Evolutionary conservation across 192 early-diverging fungal species (phyloP).

Genomic region (Blastocladiella britannica): DNA sequence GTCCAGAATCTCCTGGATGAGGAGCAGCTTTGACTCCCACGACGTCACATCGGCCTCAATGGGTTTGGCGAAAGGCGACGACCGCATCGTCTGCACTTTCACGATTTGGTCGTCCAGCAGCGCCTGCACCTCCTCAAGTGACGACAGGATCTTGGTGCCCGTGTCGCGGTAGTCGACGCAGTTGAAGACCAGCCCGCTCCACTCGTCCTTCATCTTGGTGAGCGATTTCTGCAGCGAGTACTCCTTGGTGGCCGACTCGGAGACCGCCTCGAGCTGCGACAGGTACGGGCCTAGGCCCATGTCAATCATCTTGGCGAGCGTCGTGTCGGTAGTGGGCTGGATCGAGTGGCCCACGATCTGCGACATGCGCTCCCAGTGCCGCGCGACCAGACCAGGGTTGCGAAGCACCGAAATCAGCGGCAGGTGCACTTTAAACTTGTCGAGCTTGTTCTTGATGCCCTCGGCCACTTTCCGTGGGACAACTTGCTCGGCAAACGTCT

Average conservation of each 20-base stretch:
- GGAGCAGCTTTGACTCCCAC: conserved; percentile 94
- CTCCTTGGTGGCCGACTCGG: conserved; percentile 86
- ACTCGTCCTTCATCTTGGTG: conserved; percentile 57
- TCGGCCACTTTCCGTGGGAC: conserved; percentile 90
- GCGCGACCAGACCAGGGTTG: conserved; percentile 81
- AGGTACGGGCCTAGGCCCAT: conserved; percentile 74
- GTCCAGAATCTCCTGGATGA: conserved; percentile 87
- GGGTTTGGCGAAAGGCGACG: conserved; percentile 90
- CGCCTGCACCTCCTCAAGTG: conserved; percentile 94
- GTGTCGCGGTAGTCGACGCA: conserved; percentile 94
- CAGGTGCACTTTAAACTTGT: conserved; percentile 59
- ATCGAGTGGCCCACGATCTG: conserved; percentile 56
- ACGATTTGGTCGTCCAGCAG: conserved; percentile 89
- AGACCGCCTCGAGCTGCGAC: conserved; percentile 59
- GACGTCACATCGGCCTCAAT: conserved; percentile 88
- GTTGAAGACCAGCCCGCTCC: conserved; percentile 75
- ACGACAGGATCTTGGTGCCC: conserved; percentile 83
- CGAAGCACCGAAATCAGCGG: conserved; percentile 66
- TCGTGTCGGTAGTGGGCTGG: conserved; percentile 50
- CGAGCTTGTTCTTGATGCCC: conserved; percentile 69
- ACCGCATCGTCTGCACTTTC: conserved; percentile 86
- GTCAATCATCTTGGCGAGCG: conserved; percentile 87
- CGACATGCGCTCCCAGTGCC: conserved; percentile 91
- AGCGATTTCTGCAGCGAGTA: conserved; percentile 98
- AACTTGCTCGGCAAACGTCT: conserved; percentile 85